Percentiles rank a stretch among this genome's conserved stretches.
These are phyloP conservation scores for Microbotryum violaceum DNA, from an alignment of 1,284 basidiomycete species.

Conservation along the genomic window DNA sequence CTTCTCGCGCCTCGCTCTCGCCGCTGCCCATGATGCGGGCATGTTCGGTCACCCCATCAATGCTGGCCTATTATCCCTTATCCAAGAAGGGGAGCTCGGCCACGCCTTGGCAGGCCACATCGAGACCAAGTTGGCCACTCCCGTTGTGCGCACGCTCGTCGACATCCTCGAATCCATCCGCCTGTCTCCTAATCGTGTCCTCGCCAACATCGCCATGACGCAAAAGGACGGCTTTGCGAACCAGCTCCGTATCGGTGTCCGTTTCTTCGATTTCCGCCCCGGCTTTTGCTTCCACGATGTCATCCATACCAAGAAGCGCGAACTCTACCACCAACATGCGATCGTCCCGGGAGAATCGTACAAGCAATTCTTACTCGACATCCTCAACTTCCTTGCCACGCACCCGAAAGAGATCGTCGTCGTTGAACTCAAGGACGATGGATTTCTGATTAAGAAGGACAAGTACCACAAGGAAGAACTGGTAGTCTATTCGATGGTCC, in stretches of 20 bases:
- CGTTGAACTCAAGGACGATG: conserved; percentile 19
- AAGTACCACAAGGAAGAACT: conserved; percentile 7
- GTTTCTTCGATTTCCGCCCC: conserved; percentile 22
- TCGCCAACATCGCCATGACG: conserved; percentile 17
- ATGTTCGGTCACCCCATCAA: conserved; percentile 14
- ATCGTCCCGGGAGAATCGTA: conserved; percentile 16
- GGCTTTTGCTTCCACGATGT: conserved; percentile 16
- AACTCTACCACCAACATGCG: conserved; percentile 18
- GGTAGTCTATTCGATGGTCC: conserved; percentile 15
- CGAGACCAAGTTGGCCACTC: conserved; percentile 2
- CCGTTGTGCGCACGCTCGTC: conserved; percentile 8
- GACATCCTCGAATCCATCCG: conserved; percentile 1
- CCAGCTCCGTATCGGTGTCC: conserved; percentile 14
- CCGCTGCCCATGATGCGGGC: conserved; percentile 17
- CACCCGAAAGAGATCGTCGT: conserved; percentile 16
- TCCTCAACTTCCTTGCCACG: conserved; percentile 14
- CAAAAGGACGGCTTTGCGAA: conserved; percentile 14
- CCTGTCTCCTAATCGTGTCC: conserved; percentile 2
- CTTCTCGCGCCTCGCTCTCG: conserved; percentile 14
- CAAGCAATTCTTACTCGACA: conserved; percentile 7
- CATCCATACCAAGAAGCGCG: conserved; percentile 4
- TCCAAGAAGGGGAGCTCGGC: conserved; percentile 8
- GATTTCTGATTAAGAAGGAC: conserved; percentile 11
- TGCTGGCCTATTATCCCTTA: conserved; percentile 5
- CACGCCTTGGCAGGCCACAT: conserved; percentile 1